phyloP scores from a whole-genome alignment of 2,329 filamentous ascomycete species.

The Microsporum ferrugineum region DNA sequence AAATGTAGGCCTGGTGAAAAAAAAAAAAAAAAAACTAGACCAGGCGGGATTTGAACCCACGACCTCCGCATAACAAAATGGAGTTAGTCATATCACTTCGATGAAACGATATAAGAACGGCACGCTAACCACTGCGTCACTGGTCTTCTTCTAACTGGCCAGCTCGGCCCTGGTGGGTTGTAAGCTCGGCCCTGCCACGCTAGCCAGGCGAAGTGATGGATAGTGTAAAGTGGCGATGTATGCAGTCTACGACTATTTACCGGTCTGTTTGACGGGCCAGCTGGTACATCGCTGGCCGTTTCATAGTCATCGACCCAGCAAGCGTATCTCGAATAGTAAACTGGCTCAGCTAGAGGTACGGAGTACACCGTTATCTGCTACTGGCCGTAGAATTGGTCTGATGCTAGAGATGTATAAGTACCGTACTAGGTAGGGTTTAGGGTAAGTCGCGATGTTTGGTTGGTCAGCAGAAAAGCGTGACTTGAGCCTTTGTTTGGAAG shows the following conservation, averaged over 20 bases:
- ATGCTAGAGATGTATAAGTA: not conserved
- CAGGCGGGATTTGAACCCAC: constrained; percentile 4
- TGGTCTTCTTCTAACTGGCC: not conserved
- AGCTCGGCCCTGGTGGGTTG: not conserved
- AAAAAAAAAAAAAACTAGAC: not conserved
- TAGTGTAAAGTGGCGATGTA: not conserved
- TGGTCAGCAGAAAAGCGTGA: not conserved
- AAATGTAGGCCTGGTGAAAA: not conserved
- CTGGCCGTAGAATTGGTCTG: too few species aligned
- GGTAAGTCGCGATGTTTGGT: not conserved
- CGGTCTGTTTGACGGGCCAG: not conserved
- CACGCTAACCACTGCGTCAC: constrained; percentile 4
- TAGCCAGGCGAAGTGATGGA: not conserved
- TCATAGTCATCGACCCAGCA: not conserved
- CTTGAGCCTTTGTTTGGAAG: not conserved
- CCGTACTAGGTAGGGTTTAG: not conserved
- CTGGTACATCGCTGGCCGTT: not conserved
- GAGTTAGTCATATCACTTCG: not conserved
- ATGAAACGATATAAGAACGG: constrained; percentile 3
- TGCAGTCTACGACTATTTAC: not conserved
- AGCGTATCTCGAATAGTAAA: not conserved
- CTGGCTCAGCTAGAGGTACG: too few species aligned
- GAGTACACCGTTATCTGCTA: not conserved
- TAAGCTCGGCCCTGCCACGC: not conserved
- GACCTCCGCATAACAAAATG: constrained; percentile 2